Evolutionary conservation across 2,329 filamentous ascomycete genomes (phyloP), one percentile per base, ranked within the genome.

Genomic region (Rhynchosporium agropyri): DNA sequence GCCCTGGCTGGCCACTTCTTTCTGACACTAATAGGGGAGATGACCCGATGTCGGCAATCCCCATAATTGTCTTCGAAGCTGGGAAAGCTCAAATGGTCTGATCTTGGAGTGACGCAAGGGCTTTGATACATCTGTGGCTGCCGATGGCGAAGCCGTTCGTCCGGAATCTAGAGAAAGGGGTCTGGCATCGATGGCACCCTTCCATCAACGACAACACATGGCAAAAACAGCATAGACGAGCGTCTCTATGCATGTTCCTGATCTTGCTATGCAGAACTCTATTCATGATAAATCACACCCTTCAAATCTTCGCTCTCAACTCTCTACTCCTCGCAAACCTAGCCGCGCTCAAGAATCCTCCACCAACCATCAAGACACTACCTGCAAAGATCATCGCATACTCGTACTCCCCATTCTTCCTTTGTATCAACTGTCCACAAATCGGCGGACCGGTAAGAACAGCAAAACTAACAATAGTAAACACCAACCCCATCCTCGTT

Each of bases 401-500:
- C 42, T 81, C 63, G 70, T 81, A 85, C 7, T 74, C 68, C 0
- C 81, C 82, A 10, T 74, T 66, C 29, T 77, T 76, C 10, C 69
- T 73, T 63, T 80, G 71, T 28, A 86, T 77, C 66, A 86, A 71
- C 2, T 79, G 80, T 3, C 83, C 83, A 2, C 79, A 81, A 63
- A 85, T 82, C 0, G 83, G 82, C 4, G 83, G 79, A 0, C 84
- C 83, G 3, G 80, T 83, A 57, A 86, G 71, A 2, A 78, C 79
- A 0, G 82, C 81, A 58, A 85, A 77, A n/a, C 78, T 79, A 20
- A 84, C 78, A 60, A 84, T 78, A 28, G 77, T 71, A 56, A 85
- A 79, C 4, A 81, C 77, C 80, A 84, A 83, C 1, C 83, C 83
- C 74, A 84, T 82, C n/a, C 83, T 75, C n/a, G 82, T 79, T 0